Conservation (phyloP, 2,329 filamentous ascomycete species). For the Calonectria pauciramosa region DNA sequence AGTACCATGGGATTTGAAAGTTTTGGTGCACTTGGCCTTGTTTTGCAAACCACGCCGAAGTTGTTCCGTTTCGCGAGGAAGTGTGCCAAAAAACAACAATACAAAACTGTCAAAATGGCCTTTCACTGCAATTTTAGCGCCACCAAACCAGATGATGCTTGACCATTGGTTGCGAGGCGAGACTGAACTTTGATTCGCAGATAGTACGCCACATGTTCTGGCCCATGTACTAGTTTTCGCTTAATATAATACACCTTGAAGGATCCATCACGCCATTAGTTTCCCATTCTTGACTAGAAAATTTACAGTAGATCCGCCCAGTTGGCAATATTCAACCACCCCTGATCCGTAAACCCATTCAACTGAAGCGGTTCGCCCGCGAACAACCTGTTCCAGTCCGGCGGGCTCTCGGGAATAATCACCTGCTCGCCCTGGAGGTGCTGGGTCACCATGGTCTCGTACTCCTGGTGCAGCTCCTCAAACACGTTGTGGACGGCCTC, state of each 20-base stretch:
- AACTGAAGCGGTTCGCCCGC: constrained; percentile 37
- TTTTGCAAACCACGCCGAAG: too few species aligned
- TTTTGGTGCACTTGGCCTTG: too few species aligned
- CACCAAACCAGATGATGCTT: too few species aligned
- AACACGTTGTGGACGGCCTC: constrained; percentile 45
- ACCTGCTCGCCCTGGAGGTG: constrained; percentile 42
- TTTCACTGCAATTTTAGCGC: too few species aligned
- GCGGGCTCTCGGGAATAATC: constrained; percentile 40
- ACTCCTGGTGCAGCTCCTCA: constrained; percentile 42
- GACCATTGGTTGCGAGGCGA: too few species aligned
- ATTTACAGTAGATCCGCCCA: constrained; percentile 39
- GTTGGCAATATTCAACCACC: constrained; percentile 44
- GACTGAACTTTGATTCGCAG: neutral
- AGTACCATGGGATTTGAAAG: too few species aligned
- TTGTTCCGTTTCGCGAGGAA: too few species aligned
- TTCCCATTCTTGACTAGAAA: neutral
- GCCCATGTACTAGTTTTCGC: neutral
- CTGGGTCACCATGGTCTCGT: constrained; percentile 41
- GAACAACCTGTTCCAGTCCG: constrained; percentile 42
- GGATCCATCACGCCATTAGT: neutral
- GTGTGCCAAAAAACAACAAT: too few species aligned
- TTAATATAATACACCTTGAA: neutral
- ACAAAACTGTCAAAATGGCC: too few species aligned
- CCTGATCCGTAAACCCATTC: constrained; percentile 38
- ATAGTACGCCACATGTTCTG: neutral